Percentiles rank a stretch among this genome's conserved stretches.
Conservation (phyloP, 805 yeast species). For the Pichia rugopelliculosa region DNA sequence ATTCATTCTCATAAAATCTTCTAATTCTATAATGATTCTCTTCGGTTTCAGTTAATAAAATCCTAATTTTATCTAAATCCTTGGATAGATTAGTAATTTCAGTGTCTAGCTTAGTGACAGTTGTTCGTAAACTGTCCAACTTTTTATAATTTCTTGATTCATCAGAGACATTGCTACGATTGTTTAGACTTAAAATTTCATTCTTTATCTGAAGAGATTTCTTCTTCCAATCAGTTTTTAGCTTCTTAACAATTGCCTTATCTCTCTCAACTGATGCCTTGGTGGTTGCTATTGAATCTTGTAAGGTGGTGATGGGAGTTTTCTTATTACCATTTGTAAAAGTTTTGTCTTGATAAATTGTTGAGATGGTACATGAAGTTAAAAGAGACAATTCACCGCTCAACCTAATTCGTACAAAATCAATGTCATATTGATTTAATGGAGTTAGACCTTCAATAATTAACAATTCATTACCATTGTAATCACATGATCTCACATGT, state of each 20-base stretch:
- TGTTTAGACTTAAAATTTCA: constrained; percentile 49
- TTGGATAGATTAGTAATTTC: constrained; percentile 31
- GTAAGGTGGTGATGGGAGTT: constrained; percentile 56
- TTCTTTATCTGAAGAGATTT: constrained; percentile 41
- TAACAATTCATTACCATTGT: constrained; percentile 41
- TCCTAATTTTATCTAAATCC: constrained; percentile 27
- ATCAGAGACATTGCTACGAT: constrained; percentile 39
- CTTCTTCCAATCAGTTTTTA: constrained; percentile 52
- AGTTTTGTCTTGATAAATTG: constrained; percentile 27
- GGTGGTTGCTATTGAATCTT: constrained; percentile 59
- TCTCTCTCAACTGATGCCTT: constrained; percentile 53
- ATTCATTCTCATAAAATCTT: constrained; percentile 30
- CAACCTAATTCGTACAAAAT: constrained; percentile 32
- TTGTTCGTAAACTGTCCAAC: constrained; percentile 42
- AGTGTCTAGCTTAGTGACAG: constrained; percentile 34
- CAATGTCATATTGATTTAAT: constrained; percentile 54
- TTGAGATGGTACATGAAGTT: constrained; percentile 29
- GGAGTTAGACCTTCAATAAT: constrained; percentile 62
- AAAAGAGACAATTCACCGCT: constrained; percentile 24
- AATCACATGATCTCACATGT: constrained; percentile 47
- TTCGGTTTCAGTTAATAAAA: constrained; percentile 32
- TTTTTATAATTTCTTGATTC: constrained; percentile 52
- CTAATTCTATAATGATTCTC: constrained; percentile 33
- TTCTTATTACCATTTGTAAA: constrained; percentile 29
- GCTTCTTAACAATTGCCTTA: constrained; percentile 46